Base-by-base conservation (phyloP, 306 rosid genomes). In the Inga laurina region DNA sequence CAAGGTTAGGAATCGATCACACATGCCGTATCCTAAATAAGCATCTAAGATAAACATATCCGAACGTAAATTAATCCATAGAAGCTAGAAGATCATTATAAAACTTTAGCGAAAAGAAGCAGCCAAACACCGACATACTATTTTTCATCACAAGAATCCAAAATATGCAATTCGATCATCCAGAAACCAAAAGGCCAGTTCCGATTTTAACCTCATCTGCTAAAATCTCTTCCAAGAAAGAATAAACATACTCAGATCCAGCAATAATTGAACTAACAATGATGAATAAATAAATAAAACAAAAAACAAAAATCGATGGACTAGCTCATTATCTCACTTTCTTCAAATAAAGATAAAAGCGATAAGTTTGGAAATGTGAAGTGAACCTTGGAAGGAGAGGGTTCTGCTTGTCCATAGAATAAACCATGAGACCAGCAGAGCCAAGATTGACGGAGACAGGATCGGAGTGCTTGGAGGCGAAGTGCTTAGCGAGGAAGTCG, bases 371-470 rank as follows among this genome's bases (percentile, higher is more conserved):
- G 83, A 81, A 72, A 74, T 59, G 75, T 68, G 74, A 8, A 27
- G 12, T 24, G 72, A 44, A 96, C 99, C 97, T 94, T n/a, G 98
- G 98, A 43, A 97, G 94, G 16, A 94, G 83, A 11, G 97, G 98
- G 84, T 89, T 94, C 84, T 96, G 95, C 39, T 48, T 90, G 9
- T 91, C 76, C 76, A 82, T 85, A 67, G 97, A 90, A 79, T 91
- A 97, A 2, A 92, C 91, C 64, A 97, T 2, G 81, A 86, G 59
- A 73, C 93, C 97, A 0, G 93, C 80, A 4, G 98, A 62, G 45
- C 91, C 97, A 52, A 96, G 91, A 76, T 90, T 92, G 84, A 94
- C 87, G 83, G 89, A 79, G 85, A 94, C 97, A 2, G 98, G 78
- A 30, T 80, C 89, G 79, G 99, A 89, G 65, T 94, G 88, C 19